Percentiles rank a stretch among this genome's conserved stretches.
These are phyloP conservation scores for Lentinula sp. DNA, from an alignment of 768 basidiomycete genomes.

Conservation along the genomic window DNA sequence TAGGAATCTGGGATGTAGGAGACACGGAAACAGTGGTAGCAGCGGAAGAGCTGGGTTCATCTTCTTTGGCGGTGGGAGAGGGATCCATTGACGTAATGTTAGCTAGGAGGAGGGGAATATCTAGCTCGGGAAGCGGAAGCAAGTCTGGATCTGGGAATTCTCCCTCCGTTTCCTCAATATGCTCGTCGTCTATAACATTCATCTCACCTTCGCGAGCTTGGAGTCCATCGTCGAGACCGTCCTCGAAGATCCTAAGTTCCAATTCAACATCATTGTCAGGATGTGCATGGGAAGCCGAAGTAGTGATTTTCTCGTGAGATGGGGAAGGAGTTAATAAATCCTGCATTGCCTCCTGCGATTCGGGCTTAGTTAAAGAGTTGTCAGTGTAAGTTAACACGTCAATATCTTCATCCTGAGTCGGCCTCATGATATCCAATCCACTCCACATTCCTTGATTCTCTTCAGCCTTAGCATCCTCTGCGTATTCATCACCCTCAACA, in stretches of 20 bases:
- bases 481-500: neutral
- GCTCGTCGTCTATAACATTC: neutral
- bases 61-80: conserved; percentile 11
- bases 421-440: neutral
- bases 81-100: conserved; percentile 10
- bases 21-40: conserved; percentile 14
- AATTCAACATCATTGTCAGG: neutral
- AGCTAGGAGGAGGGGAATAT: conserved; percentile 10
- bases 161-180: neutral
- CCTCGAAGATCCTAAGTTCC: neutral
- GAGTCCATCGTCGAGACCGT: neutral
- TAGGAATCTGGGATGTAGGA: conserved; percentile 29
- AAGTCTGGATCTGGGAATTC: conserved; percentile 35
- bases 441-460: neutral
- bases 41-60: conserved; percentile 10
- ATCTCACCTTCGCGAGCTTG: neutral
- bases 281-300: neutral
- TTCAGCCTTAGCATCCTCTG: neutral
- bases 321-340: neutral
- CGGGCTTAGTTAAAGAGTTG: neutral
- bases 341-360: neutral
- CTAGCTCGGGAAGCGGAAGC: conserved; percentile 29
- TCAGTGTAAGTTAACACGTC: neutral
- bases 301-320: neutral
- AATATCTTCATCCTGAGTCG: neutral